Conservation (phyloP, 768 basidiomycete genomes). For the Tylopilus felleus region DNA sequence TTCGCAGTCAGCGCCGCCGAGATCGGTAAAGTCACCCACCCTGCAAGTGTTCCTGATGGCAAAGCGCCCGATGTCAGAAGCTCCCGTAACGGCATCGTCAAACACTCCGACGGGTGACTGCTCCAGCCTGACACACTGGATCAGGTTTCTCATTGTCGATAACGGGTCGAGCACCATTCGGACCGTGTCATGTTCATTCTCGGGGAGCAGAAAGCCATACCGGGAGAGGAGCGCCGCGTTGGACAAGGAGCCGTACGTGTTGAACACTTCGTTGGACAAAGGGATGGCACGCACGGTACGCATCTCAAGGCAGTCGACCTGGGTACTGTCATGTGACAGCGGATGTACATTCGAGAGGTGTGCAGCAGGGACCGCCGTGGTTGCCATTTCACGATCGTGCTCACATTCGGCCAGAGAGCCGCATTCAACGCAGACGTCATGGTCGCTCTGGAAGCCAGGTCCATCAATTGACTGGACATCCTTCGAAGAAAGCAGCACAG, state of each 20-base stretch:
- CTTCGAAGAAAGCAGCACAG: conserved; percentile 1
- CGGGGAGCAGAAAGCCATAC: conserved; percentile 75
- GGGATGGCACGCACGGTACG: conserved; percentile 53
- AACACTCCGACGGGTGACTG: conserved; percentile 1
- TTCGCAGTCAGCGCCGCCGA: conserved; percentile 18
- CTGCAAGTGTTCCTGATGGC: conserved; percentile 27
- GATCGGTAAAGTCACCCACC: conserved; percentile 22
- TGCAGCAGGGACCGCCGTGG: not conserved
- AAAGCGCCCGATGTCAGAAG: conserved; percentile 6
- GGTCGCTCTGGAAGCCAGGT: conserved; percentile 53
- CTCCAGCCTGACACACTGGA: conserved; percentile 11
- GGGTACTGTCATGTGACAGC: conserved; percentile 12
- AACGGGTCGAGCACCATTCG: conserved; percentile 28
- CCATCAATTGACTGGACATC: conserved; percentile 9
- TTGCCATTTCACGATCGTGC: conserved; percentile 49
- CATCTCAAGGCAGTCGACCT: conserved; percentile 58
- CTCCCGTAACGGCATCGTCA: conserved; percentile 18
- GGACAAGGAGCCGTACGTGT: conserved; percentile 67
- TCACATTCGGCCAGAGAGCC: conserved; percentile 64
- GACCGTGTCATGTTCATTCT: conserved; percentile 64
- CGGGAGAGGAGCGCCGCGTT: conserved; percentile 65
- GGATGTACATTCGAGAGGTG: conserved; percentile 3
- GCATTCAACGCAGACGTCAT: conserved; percentile 68
- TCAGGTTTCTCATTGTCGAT: conserved; percentile 10
- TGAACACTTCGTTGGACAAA: conserved; percentile 60